Conservation (phyloP, 2,329 filamentous ascomycete species). For the Chaetomium sp. region DNA sequence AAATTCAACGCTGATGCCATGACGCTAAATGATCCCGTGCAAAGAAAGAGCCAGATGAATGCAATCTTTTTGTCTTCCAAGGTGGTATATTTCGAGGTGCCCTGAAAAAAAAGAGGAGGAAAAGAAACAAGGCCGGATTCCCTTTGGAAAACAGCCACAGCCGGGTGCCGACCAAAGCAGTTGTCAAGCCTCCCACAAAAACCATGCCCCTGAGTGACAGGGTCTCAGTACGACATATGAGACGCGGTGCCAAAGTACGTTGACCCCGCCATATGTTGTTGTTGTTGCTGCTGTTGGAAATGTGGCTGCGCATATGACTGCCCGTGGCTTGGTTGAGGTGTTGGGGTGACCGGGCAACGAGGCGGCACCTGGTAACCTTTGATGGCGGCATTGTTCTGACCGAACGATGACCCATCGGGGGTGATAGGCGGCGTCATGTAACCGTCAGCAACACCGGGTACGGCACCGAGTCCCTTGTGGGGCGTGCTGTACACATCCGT, state of each 20-base stretch:
- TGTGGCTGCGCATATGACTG: conserved; percentile 38
- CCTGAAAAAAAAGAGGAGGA: conserved; percentile 28
- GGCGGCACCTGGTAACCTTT: conserved; percentile 56
- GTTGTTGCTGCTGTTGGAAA: conserved; percentile 39
- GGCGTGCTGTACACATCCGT: conserved; percentile 74
- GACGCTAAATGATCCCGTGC: conserved; percentile 44
- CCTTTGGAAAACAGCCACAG: not conserved
- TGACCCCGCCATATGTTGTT: conserved; percentile 50
- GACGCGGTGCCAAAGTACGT: conserved; percentile 47
- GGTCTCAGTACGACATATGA: conserved; percentile 32
- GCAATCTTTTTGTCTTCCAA: conserved; percentile 49
- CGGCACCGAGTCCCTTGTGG: conserved; percentile 69
- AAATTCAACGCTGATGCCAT: conserved; percentile 53
- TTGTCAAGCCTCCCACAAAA: conserved; percentile 15
- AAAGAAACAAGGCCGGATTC: conserved; percentile 20
- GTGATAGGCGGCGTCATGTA: conserved; percentile 87
- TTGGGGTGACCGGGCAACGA: conserved; percentile 65
- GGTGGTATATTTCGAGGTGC: conserved; percentile 43
- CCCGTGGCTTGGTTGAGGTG: conserved; percentile 51
- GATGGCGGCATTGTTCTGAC: conserved; percentile 44
- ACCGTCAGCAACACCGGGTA: conserved; percentile 66
- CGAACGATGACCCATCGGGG: conserved; percentile 67
- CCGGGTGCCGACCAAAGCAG: conserved; percentile 19
- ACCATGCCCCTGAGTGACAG: not conserved
- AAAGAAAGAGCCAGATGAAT: conserved; percentile 47